A percentile compares a stretch with the other conserved stretches of the same genome.
Conservation (phyloP, 768 basidiomycete species). For the Lentinula aciculospora region DNA sequence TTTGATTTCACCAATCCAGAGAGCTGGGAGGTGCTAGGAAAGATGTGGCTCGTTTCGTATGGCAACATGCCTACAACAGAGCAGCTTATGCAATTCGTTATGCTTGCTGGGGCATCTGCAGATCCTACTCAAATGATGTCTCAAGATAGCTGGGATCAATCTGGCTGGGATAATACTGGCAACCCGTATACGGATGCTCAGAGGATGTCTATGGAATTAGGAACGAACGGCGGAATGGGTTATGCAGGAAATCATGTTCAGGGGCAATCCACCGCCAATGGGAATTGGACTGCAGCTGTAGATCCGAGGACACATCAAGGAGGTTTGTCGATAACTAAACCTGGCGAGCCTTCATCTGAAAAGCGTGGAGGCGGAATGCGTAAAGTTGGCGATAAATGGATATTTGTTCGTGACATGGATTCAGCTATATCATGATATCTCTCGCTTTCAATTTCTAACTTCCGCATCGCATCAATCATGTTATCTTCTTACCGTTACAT, state of each 20-base stretch:
- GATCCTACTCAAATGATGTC: not conserved
- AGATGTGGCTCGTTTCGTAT: conserved; percentile 68
- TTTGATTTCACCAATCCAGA: conserved; percentile 72
- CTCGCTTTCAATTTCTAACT: not conserved
- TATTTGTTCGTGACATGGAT: conserved; percentile 7
- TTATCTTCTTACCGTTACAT: not conserved
- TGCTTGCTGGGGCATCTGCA: conserved; percentile 19
- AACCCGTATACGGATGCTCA: not conserved
- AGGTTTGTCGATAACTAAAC: not conserved
- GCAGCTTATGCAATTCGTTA: conserved; percentile 71
- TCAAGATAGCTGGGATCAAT: not conserved
- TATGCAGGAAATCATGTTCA: not conserved
- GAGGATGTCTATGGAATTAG: not conserved
- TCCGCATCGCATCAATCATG: not conserved
- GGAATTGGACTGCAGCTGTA: not conserved
- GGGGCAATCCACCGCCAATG: not conserved
- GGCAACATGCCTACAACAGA: conserved; percentile 67
- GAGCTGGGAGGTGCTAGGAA: conserved; percentile 79
- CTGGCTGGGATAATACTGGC: not conserved
- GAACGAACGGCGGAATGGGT: not conserved
- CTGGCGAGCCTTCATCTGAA: not conserved
- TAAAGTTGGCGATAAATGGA: conserved; percentile 5
- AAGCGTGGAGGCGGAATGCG: conserved; percentile 4
- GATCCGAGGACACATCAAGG: not conserved
- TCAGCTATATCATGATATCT: not conserved